These are phyloP conservation scores for Termitomyces sp. DNA, from an alignment of 768 basidiomycete genomes.

Conservation along the genomic window DNA sequence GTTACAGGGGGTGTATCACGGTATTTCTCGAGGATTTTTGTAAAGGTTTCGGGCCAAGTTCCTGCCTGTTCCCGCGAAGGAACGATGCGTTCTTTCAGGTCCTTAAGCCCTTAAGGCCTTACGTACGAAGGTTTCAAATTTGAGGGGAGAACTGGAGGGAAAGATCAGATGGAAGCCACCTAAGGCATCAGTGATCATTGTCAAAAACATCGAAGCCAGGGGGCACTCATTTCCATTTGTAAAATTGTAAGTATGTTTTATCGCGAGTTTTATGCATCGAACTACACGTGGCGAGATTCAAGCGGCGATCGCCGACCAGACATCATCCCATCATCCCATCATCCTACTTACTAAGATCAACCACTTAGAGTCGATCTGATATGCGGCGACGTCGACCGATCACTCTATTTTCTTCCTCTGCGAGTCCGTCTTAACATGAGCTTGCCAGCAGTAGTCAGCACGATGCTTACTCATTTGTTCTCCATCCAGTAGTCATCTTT, in stretches of 20 bases:
- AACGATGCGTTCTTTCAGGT: slow-evolving; percentile 6
- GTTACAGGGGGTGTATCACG: slow-evolving; percentile 16
- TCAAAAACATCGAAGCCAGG: not conserved
- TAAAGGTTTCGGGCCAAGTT: not conserved
- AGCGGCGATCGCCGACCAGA: not conserved
- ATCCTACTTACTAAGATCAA: too few relatives aligned
- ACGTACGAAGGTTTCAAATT: not conserved
- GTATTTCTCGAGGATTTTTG: slow-evolving; percentile 8
- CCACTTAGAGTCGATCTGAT: too few relatives aligned
- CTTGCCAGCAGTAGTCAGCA: too few relatives aligned
- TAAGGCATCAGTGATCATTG: not conserved
- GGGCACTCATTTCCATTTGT: not conserved
- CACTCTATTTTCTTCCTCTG: not conserved
- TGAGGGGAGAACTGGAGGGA: not conserved
- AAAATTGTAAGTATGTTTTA: not conserved
- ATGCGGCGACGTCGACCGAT: too few relatives aligned
- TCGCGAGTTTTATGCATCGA: not conserved
- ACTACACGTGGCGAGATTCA: not conserved
- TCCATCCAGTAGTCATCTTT: too few relatives aligned
- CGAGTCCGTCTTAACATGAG: not conserved
- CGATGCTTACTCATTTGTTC: too few relatives aligned
- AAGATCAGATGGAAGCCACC: not conserved
- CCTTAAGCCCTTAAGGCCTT: too few relatives aligned
- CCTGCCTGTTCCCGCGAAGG: too few relatives aligned
- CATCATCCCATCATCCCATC: too few relatives aligned